A percentile compares a stretch with the other conserved stretches of the same genome.
These are phyloP conservation scores for Prunus salicina DNA, from an alignment of 306 rosid genomes.

Conservation along the genomic window DNA sequence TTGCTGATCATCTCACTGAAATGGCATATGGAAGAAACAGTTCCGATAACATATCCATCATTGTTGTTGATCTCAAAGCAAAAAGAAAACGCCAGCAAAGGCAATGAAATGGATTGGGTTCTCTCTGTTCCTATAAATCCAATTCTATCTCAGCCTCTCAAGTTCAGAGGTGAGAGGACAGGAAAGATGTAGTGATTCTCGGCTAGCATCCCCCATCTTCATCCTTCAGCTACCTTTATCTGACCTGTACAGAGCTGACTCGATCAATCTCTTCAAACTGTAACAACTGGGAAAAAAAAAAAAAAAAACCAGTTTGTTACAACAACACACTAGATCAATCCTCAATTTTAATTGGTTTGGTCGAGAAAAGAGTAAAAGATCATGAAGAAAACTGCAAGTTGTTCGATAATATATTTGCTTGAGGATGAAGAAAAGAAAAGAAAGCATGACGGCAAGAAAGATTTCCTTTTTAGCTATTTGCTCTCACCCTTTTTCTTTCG, in stretches of 20 bases:
- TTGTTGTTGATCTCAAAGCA: slow-evolving; percentile 75
- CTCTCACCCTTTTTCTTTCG: neutral
- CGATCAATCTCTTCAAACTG: slow-evolving; percentile 15
- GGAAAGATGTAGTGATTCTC: slow-evolving; percentile 12
- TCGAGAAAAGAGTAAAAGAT: slow-evolving; percentile 15
- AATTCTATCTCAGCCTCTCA: slow-evolving; percentile 4
- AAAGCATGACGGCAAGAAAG: neutral
- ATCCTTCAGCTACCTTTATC: slow-evolving; percentile 26
- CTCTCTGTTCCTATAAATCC: slow-evolving; percentile 12
- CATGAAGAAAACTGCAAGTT: neutral
- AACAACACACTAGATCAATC: slow-evolving; percentile 30
- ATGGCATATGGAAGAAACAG: slow-evolving; percentile 69
- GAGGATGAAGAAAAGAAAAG: slow-evolving; percentile 3
- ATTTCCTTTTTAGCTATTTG: neutral
- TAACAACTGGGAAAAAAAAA: neutral
- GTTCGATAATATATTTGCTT: slow-evolving; percentile 4
- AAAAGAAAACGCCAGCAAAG: slow-evolving; percentile 59
- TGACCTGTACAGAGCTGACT: slow-evolving; percentile 42
- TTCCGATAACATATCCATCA: slow-evolving; percentile 67
- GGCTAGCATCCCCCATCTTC: neutral
- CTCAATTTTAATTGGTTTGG: slow-evolving; percentile 32
- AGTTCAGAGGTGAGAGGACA: slow-evolving; percentile 14
- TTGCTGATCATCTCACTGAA: slow-evolving; percentile 69
- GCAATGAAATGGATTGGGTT: slow-evolving; percentile 24
- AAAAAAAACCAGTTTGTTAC: slow-evolving; percentile 24